Evolutionary conservation across 2,329 filamentous ascomycete species (phyloP).

Genomic region (Blastomyces gilchristii): DNA sequence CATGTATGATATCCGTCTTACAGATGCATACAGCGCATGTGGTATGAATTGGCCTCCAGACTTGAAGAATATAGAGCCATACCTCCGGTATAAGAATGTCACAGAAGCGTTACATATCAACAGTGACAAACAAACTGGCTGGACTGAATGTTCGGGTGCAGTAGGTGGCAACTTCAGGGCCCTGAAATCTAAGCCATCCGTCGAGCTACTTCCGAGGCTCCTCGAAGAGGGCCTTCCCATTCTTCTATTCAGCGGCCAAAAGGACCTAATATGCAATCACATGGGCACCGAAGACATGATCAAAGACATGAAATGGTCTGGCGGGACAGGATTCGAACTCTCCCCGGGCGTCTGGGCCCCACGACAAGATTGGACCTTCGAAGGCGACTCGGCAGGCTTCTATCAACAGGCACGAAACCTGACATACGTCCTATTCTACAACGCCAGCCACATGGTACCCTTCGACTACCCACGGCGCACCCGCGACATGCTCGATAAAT

Average conservation of each 20-base stretch:
- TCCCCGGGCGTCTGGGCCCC: conserved; percentile 82
- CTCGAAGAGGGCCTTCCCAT: conserved; percentile 63
- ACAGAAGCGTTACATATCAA: conserved; percentile 71
- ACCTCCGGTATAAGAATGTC: conserved; percentile 75
- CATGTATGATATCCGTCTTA: conserved; percentile 92
- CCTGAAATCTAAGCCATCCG: conserved; percentile 59
- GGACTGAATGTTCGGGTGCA: conserved; percentile 77
- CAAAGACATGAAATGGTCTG: conserved; percentile 82
- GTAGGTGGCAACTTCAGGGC: conserved; percentile 64
- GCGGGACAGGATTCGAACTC: conserved; percentile 80
- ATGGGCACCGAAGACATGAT: conserved; percentile 87
- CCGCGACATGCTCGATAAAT: conserved; percentile 93
- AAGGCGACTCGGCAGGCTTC: conserved; percentile 75
- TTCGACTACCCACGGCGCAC: conserved; percentile 81
- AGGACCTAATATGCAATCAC: conserved; percentile 96
- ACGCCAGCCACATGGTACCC: conserved; percentile 95
- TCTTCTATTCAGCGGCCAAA: conserved; percentile 81
- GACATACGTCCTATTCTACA: conserved; percentile 91
- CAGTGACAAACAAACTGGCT: conserved; percentile 69
- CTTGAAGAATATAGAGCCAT: conserved; percentile 64
- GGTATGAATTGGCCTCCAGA: conserved; percentile 99
- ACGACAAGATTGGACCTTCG: conserved; percentile 88
- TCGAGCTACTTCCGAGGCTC: conserved; percentile 65
- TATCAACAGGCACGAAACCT: conserved; percentile 93
- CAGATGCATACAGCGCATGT: conserved; percentile 69